Conservation (phyloP, 2,329 filamentous ascomycete genomes). For the Stachybotrys elegans region DNA sequence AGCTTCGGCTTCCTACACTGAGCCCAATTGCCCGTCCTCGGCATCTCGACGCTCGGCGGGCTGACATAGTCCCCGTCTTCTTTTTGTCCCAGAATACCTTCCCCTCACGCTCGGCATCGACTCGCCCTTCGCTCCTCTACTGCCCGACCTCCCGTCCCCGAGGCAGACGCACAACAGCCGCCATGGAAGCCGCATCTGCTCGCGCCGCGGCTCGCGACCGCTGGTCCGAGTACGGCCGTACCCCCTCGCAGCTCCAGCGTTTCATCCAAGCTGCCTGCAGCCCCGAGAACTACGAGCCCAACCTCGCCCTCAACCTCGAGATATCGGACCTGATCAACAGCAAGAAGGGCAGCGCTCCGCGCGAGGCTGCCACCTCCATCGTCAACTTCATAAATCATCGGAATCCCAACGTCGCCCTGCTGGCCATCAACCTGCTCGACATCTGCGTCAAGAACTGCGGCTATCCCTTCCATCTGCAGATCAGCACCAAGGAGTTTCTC, state of each 20-base stretch:
- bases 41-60: background rate
- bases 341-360: slow-evolving; percentile 93
- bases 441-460: slow-evolving; percentile 99
- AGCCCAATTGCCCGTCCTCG: background rate
- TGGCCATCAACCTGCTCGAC: slow-evolving; percentile 88
- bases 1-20: too few species aligned
- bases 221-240: slow-evolving; percentile 76
- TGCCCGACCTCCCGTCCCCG: background rate
- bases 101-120: background rate
- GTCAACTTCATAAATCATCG: slow-evolving; percentile 94
- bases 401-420: slow-evolving; percentile 88
- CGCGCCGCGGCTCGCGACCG: slow-evolving; percentile 93
- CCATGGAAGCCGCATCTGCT: slow-evolving; percentile 91
- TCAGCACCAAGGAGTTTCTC: slow-evolving; percentile 97
- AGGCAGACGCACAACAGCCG: slow-evolving; percentile 13
- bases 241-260: slow-evolving; percentile 83
- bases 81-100: background rate
- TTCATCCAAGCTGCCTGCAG: slow-evolving; percentile 96
- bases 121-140: background rate
- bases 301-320: slow-evolving; percentile 92
- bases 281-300: slow-evolving; percentile 95
- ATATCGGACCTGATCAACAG: slow-evolving; percentile 94
- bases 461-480: slow-evolving; percentile 97
- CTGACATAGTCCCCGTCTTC: background rate
- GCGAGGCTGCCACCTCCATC: slow-evolving; percentile 89